Evolutionary conservation across 148 eudicot genomes (phyloP).

Genomic region (Arctostaphylos glauca): DNA sequence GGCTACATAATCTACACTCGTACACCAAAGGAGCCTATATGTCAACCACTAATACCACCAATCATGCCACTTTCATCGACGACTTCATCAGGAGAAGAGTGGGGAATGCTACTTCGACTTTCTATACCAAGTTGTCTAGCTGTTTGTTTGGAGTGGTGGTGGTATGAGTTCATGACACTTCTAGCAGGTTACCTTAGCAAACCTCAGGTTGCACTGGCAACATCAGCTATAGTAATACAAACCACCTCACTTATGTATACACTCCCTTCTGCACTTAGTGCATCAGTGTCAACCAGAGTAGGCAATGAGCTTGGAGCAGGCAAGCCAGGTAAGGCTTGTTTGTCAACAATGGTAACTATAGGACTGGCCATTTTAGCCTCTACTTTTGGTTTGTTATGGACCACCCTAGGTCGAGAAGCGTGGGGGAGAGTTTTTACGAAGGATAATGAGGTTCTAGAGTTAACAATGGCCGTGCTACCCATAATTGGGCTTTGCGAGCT

Average conservation of each 20-base stretch:
- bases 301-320: constrained; percentile 93
- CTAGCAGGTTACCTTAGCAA: constrained; percentile 67
- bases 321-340: constrained; percentile 56
- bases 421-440: constrained; percentile 71
- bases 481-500: constrained; percentile 82
- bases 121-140: constrained; percentile 72
- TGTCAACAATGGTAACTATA: constrained; percentile 55
- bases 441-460: constrained; percentile 61
- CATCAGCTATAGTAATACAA: constrained; percentile 80
- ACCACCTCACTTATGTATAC: constrained; percentile 87
- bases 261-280: constrained; percentile 73
- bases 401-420: constrained; percentile 57
- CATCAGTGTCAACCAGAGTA: constrained; percentile 74
- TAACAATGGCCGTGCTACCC: constrained; percentile 58
- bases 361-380: constrained; percentile 52
- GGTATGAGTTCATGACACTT: constrained; percentile 90
- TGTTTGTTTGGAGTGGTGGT: constrained; percentile 93
- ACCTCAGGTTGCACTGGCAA: constrained; percentile 69
- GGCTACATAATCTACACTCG: constrained; percentile 42
- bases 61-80: constrained; percentile 21
- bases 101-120: constrained; percentile 64
- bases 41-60: constrained; percentile 33
- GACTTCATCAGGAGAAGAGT: constrained; percentile 41
- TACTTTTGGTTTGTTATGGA: constrained; percentile 53
- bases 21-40: constrained; percentile 27